Evolutionary conservation across 1,284 basidiomycete genomes (phyloP), one percentile per base, ranked within the genome.

Genomic region (Rhodotorula mucilaginosa): DNA sequence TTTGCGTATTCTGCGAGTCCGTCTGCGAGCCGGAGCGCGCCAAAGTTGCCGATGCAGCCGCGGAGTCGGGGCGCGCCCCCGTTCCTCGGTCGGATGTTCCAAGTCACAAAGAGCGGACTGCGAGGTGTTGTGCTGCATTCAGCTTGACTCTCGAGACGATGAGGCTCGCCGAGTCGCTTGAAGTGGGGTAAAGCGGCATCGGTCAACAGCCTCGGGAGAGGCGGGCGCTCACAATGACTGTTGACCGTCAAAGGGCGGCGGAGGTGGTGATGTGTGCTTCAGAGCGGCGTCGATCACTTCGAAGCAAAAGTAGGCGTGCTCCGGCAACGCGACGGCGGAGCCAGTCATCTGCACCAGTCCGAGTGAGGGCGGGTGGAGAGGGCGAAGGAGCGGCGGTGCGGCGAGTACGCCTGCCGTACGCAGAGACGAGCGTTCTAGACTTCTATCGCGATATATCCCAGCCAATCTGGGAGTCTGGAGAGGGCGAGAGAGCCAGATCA

Each of bases 41-140:
- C 88, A 80, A 99, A 99, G 80, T 88, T 95, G 78, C 96, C 96
- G 77, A 99, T 98, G 82, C 96, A 99, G 34, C 96, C 96, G 71
- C 96, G 85, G 71, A 99, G 84, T 61, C 88, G 84, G 52, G 88
- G 34, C 86, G 82, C 71, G 39, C 73, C 73, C 48, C 76, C 61
- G 8, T 74, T 66, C 85, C 85, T 72, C 83, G 86, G 65, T 84
- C 68, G 65, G 67, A 80, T 90, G 83, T 93, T 95, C 95, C 96
- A 99, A 3, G 96, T 98, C 49, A 99, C 92, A 82, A 99, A 99
- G 68, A 99, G 84, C 12, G 94, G 93, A 81, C 93, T 95, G 8
- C 34, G 5, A 34, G 34, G 26, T 26, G 26, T 26, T 26, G 26
- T 26, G 26, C 26, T 26, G 1, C 26, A 26, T 26, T 26, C 26